Base-by-base conservation (phyloP, 768 basidiomycete genomes). In the Cubamyces sp. region DNA sequence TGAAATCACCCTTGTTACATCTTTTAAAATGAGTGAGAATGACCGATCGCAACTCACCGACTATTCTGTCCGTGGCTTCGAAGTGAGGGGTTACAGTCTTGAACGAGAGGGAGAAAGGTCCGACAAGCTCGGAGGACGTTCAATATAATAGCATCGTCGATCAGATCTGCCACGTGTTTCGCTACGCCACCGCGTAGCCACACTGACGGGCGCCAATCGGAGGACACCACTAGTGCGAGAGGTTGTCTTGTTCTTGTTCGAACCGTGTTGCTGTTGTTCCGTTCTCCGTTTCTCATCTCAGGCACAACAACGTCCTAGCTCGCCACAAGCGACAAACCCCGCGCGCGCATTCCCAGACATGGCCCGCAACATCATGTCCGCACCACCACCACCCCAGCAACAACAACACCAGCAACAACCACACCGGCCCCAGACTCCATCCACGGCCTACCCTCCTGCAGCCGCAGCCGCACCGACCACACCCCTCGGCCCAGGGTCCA, bases 341-440 rank as follows among this genome's bases (percentile, higher is more conserved):
- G 40, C 54, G 19, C 55, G 39, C 46, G 46, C 54, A 37, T 30
- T 42, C 53, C 48, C 60, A 55, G 47, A 41, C 26, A 64, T 64
- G 63, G 63, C 63, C 5, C 63, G 63, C 51, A 63, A 58, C 63
- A 42, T 58, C 48, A 64, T 64, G 63, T 64, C 63, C 46, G 41
- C 61, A 34, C 54, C 60, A 51, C 50, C 50, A 34, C 34, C 61
- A 25, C 61, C 61, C 25, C 46, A 8, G 6, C 12, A 21, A 8
- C 23, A 47, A 5, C 46, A 47, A 3, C 46, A 43, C 5, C 42
- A 43, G 12, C 46, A 47, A 16, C 45, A 30, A 34, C 34, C 40
- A 37, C 60, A 7, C 54, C 62, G 19, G 47, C 50, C 50, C 48
- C 61, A 28, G 5, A 39, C 18, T 37, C 46, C 26, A 11, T 34